Evolutionary conservation across 1,139 yeast genomes (phyloP).

Genomic region (Kurtzmaniella quercitrusa): DNA sequence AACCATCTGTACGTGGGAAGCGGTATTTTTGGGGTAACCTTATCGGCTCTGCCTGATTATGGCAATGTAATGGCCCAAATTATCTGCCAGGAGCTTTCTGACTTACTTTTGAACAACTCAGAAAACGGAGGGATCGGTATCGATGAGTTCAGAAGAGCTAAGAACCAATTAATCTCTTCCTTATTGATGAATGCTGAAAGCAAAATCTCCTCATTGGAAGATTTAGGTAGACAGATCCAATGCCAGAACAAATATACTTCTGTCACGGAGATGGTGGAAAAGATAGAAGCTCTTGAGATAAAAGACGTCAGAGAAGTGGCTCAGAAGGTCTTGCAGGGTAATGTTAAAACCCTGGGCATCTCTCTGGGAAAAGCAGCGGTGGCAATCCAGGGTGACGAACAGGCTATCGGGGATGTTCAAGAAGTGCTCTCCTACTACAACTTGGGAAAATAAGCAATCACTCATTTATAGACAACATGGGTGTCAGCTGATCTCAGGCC

Average conservation of each 20-base stretch:
- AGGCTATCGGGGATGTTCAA: conserved; percentile 78
- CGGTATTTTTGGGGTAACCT: conserved; percentile 86
- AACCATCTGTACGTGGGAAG: conserved; percentile 89
- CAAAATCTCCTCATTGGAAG: conserved; percentile 87
- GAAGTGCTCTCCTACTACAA: conserved; percentile 67
- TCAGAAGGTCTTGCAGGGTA: conserved; percentile 67
- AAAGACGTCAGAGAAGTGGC: conserved; percentile 74
- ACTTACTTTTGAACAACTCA: conserved; percentile 50
- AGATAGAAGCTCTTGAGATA: conserved; percentile 64
- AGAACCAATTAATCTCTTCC: conserved; percentile 87
- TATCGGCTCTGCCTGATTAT: conserved; percentile 81
- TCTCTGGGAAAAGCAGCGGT: conserved; percentile 71
- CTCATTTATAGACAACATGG: background rate
- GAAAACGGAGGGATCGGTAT: conserved; percentile 60
- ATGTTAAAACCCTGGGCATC: conserved; percentile 43
- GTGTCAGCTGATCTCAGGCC: background rate
- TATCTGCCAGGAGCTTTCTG: conserved; percentile 69
- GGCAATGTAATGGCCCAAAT: conserved; percentile 81
- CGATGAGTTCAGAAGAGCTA: conserved; percentile 80
- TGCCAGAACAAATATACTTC: conserved; percentile 77
- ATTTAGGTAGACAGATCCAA: conserved; percentile 91
- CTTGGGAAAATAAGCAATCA: conserved; percentile 42
- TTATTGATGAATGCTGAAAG: conserved; percentile 90
- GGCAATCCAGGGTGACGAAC: conserved; percentile 86
- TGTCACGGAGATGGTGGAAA: conserved; percentile 76